A percentile compares a stretch with the other conserved stretches of the same genome.
These are phyloP conservation scores for Pulicaria dysenterica DNA, from an alignment of 129 eudicot species.

Conservation along the genomic window DNA sequence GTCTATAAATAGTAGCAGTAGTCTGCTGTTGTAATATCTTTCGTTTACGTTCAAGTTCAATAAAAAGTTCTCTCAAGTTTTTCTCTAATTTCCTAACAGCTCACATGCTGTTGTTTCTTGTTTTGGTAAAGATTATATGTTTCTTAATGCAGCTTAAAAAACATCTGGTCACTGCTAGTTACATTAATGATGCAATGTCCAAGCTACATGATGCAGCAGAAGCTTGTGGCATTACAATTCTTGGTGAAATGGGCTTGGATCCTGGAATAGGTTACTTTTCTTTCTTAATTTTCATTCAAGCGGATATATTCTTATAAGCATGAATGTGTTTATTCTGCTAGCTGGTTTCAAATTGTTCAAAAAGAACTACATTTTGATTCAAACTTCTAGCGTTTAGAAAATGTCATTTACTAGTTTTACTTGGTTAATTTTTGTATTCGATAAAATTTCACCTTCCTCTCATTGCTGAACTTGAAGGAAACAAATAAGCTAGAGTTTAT, in stretches of 20 bases:
- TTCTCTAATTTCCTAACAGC: too few species aligned
- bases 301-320: slow-evolving; percentile 8
- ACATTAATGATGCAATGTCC: slow-evolving; percentile 75
- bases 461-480: background rate
- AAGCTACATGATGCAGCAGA: slow-evolving; percentile 79
- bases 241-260: slow-evolving; percentile 99
- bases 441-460: background rate
- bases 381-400: background rate
- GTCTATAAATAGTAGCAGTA: too few species aligned
- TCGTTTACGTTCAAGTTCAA: too few species aligned
- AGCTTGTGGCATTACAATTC: slow-evolving; percentile 74
- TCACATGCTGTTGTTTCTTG: background rate
- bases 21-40: too few species aligned
- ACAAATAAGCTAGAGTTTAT: background rate
- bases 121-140: slow-evolving; percentile 1
- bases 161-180: slow-evolving; percentile 96
- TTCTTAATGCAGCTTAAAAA: slow-evolving; percentile 70
- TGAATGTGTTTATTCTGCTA: slow-evolving; percentile 3
- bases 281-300: slow-evolving; percentile 6
- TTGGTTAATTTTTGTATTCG: background rate
- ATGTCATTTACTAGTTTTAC: background rate
- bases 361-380: background rate
- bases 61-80: too few species aligned
- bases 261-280: slow-evolving; percentile 85
- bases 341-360: background rate